phyloP scores from a whole-genome alignment of 2,329 filamentous ascomycete species.

The Aspergillus awamori region DNA sequence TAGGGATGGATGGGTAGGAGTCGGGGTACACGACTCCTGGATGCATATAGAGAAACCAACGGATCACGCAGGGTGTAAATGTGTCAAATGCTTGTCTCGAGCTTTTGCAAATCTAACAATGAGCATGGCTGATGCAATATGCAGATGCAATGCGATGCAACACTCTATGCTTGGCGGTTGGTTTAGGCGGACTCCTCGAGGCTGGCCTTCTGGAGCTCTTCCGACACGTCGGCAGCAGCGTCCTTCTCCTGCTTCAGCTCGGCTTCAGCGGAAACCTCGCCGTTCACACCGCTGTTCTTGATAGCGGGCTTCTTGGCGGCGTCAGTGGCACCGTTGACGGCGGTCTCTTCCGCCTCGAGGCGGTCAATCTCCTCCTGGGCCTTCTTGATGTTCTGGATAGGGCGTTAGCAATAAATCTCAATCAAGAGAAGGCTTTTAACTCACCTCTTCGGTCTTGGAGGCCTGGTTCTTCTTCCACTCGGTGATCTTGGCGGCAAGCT shows the following conservation, averaged over 20 bases:
- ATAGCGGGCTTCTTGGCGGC: conserved; percentile 57
- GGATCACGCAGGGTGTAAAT: conserved; percentile 18
- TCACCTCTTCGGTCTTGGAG: conserved; percentile 84
- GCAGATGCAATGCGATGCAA: conserved; percentile 19
- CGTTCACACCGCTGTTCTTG: conserved; percentile 57
- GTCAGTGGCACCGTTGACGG: conserved; percentile 52
- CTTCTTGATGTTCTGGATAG: conserved; percentile 85
- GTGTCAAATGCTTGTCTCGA: conserved; percentile 29
- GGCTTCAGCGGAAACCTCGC: conserved; percentile 54
- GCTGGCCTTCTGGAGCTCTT: conserved; percentile 63
- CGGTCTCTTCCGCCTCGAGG: conserved; percentile 70
- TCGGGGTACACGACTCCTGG: background rate
- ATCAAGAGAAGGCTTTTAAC: conserved; percentile 35
- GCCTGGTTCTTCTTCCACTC: conserved; percentile 92
- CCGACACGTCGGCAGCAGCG: conserved; percentile 60
- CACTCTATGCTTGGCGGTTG: conserved; percentile 15
- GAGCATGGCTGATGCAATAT: conserved; percentile 23
- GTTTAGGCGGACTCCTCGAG: conserved; percentile 58
- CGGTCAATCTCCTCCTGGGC: conserved; percentile 93
- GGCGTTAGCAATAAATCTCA: conserved; percentile 12
- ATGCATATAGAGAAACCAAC: conserved; percentile 20
- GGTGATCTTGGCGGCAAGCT: conserved; percentile 87
- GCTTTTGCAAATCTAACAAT: conserved; percentile 25
- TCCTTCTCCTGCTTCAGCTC: conserved; percentile 62
- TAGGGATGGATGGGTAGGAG: background rate